Evolutionary conservation across 2,329 filamentous ascomycete species (phyloP).

Genomic region (Xylariaceae sp.): DNA sequence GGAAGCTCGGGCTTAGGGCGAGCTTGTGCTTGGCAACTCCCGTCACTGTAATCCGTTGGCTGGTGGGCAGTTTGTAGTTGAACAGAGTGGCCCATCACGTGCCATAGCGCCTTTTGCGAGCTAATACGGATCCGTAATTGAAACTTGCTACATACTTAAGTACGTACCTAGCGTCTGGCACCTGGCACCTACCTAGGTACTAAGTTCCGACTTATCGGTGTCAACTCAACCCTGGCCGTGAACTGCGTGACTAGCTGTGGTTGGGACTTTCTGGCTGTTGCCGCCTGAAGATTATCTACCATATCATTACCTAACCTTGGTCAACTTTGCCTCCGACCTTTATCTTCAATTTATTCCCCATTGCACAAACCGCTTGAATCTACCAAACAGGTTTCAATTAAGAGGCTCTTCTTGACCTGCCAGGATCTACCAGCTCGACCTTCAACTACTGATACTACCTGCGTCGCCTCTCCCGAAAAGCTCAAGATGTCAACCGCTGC

Average conservation of each 20-base stretch:
- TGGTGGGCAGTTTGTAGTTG: no score
- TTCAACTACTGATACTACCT: neutral
- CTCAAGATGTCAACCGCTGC: constrained; percentile 84
- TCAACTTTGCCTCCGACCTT: constrained; percentile 8
- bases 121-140: no score
- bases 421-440: neutral
- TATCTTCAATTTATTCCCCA: neutral
- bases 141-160: no score
- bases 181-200: neutral
- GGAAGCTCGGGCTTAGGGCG: no score
- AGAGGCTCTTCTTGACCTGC: neutral
- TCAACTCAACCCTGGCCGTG: neutral
- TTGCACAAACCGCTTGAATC: neutral
- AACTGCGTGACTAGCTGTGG: neutral
- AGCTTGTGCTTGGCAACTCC: no score
- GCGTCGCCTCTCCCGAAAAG: neutral
- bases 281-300: neutral
- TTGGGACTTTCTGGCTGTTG: neutral
- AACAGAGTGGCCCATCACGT: neutral
- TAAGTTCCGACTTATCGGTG: neutral
- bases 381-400: neutral
- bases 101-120: neutral
- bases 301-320: constrained; percentile 2
- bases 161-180: no score
- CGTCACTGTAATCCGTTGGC: no score